Evolutionary conservation across 768 basidiomycete species (phyloP).

Genomic region (Multifurca ochricompacta): DNA sequence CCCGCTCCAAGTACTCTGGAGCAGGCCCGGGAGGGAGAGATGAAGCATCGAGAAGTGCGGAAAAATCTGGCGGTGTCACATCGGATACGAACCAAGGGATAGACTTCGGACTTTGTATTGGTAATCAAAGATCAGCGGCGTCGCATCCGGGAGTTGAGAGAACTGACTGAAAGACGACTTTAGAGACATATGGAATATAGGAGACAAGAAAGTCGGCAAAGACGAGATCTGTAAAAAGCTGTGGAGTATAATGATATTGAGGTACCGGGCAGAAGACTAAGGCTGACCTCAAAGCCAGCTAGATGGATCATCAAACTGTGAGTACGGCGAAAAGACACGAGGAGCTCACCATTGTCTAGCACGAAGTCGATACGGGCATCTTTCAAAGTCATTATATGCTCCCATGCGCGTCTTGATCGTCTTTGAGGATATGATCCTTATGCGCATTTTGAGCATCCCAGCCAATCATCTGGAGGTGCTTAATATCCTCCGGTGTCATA

Average conservation of each 20-base stretch:
- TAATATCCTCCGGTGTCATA: slow-evolving; percentile 74
- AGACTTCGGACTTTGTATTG: slow-evolving; percentile 70
- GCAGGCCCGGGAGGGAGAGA: slow-evolving; percentile 26
- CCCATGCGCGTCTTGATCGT: slow-evolving; percentile 79
- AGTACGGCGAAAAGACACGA: background rate
- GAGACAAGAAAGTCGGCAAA: slow-evolving; percentile 92
- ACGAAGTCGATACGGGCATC: slow-evolving; percentile 70
- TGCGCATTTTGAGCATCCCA: slow-evolving; percentile 72
- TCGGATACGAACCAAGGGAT: slow-evolving; percentile 98
- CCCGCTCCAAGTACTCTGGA: slow-evolving; percentile 39
- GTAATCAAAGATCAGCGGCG: background rate
- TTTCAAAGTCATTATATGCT: slow-evolving; percentile 48
- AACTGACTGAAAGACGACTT: slow-evolving; percentile 85
- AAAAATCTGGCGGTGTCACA: slow-evolving; percentile 83
- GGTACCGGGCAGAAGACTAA: background rate
- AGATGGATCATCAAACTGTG: background rate
- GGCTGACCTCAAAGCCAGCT: slow-evolving; percentile 85
- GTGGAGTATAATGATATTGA: background rate
- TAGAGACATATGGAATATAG: slow-evolving; percentile 72
- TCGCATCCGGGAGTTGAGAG: background rate
- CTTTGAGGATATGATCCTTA: slow-evolving; percentile 71
- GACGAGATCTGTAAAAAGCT: slow-evolving; percentile 91
- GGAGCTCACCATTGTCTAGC: slow-evolving; percentile 71
- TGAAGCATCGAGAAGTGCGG: slow-evolving; percentile 25
- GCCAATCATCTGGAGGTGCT: slow-evolving; percentile 73